Conservation (phyloP, 1,139 yeast genomes). For the Geotrichum aggregatum region DNA sequence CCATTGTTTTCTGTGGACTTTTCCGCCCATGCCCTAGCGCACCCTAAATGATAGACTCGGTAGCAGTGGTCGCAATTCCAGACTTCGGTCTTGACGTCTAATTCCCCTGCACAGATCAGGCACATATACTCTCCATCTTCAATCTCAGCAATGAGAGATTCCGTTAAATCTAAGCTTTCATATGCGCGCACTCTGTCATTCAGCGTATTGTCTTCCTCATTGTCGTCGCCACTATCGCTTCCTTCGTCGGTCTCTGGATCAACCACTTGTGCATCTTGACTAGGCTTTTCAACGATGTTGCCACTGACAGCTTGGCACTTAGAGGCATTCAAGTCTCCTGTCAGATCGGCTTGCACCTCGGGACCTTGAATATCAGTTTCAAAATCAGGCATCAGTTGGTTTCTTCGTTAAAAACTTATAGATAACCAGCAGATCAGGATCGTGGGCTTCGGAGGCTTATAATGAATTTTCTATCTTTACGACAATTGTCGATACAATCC, state of each 20-base stretch:
- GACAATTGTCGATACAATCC: too few species aligned
- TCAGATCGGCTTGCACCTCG: neutral
- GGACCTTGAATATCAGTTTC: too few species aligned
- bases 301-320: neutral
- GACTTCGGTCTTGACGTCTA: slow-evolving; percentile 59
- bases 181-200: slow-evolving; percentile 2
- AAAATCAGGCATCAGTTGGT: too few species aligned
- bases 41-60: slow-evolving; percentile 75
- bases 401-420: too few species aligned
- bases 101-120: slow-evolving; percentile 78
- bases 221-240: neutral
- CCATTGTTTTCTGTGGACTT: slow-evolving; percentile 41
- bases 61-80: slow-evolving; percentile 75
- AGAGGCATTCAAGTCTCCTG: neutral
- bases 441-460: too few species aligned
- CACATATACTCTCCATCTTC: slow-evolving; percentile 68
- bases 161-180: slow-evolving; percentile 32
- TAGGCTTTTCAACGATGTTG: neutral
- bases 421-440: too few species aligned
- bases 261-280: neutral
- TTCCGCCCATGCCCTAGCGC: slow-evolving; percentile 78
- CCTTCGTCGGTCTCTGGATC: slow-evolving; percentile 8
- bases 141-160: slow-evolving; percentile 48
- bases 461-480: too few species aligned
- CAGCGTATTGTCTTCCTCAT: neutral